Evolutionary conservation across 108 stramenopile species (phyloP), one percentile per base, ranked within the genome.

Genomic region (Cyclotella distinguenda): DNA sequence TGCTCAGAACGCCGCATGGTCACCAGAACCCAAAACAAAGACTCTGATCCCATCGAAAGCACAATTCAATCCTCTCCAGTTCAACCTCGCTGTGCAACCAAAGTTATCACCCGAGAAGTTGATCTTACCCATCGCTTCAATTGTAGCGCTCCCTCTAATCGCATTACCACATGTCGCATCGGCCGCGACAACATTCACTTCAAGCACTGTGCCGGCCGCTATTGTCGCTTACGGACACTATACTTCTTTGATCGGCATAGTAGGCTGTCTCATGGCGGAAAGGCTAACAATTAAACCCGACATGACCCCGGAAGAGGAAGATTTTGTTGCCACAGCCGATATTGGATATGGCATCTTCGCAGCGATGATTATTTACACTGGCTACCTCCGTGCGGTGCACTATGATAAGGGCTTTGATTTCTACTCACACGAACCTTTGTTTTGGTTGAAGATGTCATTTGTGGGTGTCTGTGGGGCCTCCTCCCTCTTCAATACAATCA

Each of bases 391-490:
- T 23, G 78, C 76, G 7, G 57, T 68, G 0, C 32, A 72, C 21
- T 88, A 83, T 43, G 91, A 78, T n/a, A 93, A 93, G 66, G 91
- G 91, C 15, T 80, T 67, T 42, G 79, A 84, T 26, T 93, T 88
- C 50, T 93, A 93, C 54, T 23, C 60, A 0, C 85, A 93, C 59
- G 91, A 93, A 62, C 87, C 88, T 28, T 51, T 88, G 18, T 93
- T 93, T 57, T 93, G 91, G 91, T 53, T 90, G 32, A 93, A 93
- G 63, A 81, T 89, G 19, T 63, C 74, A 4, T 76, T 88, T 30
- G 72, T 88, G 0, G 85, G 80, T 21, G 54, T 88, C 8, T 77
- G 68, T 35, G 78, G 82, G 3, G 78, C 82, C 56, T 44, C 64
- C 11, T 72, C 71, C 19, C 76, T 86, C 47, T 89, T 89, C 55